These are phyloP conservation scores for Brettanomyces anomalus DNA, from an alignment of 805 yeast species.

Conservation along the genomic window DNA sequence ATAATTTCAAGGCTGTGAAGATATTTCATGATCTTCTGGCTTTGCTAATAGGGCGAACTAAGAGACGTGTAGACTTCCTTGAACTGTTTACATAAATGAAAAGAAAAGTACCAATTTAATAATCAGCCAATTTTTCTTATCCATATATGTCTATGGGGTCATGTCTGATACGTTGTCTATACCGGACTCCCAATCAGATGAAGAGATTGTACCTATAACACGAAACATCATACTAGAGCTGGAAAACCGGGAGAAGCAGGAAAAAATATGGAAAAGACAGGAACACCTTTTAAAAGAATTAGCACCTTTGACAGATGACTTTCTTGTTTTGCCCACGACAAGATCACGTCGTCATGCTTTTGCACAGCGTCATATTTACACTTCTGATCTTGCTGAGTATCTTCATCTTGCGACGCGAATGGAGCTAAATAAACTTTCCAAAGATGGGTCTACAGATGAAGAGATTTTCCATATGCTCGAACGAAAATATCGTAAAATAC, in stretches of 20 bases:
- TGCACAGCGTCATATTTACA: slow-evolving; percentile 26
- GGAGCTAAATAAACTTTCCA: slow-evolving; percentile 17
- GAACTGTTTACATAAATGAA: too few relatives aligned
- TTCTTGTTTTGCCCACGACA: slow-evolving; percentile 6
- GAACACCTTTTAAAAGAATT: slow-evolving; percentile 8
- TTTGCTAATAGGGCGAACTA: too few relatives aligned
- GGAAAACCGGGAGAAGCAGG: slow-evolving; percentile 6
- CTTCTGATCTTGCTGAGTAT: slow-evolving; percentile 26
- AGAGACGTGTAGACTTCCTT: too few relatives aligned
- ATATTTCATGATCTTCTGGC: too few relatives aligned
- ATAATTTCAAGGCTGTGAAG: too few relatives aligned
- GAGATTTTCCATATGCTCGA: slow-evolving; percentile 22
- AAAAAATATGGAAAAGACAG: slow-evolving; percentile 5
- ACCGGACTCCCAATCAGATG: slow-evolving; percentile 16
- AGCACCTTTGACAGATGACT: slow-evolving; percentile 14
- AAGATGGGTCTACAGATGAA: slow-evolving; percentile 15
- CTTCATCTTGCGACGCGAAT: slow-evolving; percentile 18
- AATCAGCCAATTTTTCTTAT: too few relatives aligned
- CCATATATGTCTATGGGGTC: too few relatives aligned
- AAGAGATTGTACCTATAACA: slow-evolving; percentile 6
- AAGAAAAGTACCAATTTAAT: too few relatives aligned
- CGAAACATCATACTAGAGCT: slow-evolving; percentile 10
- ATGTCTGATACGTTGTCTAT: slow-evolving; percentile 3
- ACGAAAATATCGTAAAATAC: slow-evolving; percentile 19
- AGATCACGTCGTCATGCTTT: slow-evolving; percentile 19